A percentile compares a stretch with the other conserved stretches of the same genome.
These are phyloP conservation scores for Linum tenue DNA, from an alignment of 345 rosid species.

Conservation along the genomic window DNA sequence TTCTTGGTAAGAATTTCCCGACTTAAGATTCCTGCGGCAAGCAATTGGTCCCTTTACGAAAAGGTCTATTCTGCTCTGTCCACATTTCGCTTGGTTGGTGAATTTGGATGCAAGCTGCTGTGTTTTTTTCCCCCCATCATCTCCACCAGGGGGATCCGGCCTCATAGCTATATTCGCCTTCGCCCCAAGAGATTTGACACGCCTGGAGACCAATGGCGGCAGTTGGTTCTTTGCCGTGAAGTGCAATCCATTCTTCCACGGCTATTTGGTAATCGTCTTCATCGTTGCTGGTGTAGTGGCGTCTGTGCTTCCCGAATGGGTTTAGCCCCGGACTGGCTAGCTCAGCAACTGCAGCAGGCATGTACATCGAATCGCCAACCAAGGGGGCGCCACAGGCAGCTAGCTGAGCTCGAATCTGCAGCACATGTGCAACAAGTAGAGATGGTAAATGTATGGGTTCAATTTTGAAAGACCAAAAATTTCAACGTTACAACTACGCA, in stretches of 20 bases:
- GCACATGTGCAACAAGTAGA: background rate
- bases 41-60: background rate
- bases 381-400: constrained; percentile 84
- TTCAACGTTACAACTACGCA: too few species aligned
- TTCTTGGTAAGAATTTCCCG: background rate
- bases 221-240: constrained; percentile 69
- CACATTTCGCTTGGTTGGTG: background rate
- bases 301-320: constrained; percentile 56
- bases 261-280: constrained; percentile 34
- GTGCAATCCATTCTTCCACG: constrained; percentile 50
- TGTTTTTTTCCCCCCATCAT: constrained; percentile 2
- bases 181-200: constrained; percentile 80
- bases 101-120: background rate
- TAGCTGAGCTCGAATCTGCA: constrained; percentile 81
- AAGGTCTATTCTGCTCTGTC: background rate
- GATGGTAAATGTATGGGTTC: background rate
- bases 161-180: constrained; percentile 49
- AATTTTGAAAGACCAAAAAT: too few species aligned
- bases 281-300: constrained; percentile 3
- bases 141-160: constrained; percentile 95
- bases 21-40: background rate
- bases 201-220: constrained; percentile 89
- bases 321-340: constrained; percentile 43
- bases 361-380: constrained; percentile 88
- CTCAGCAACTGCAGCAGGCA: constrained; percentile 80